Conservation (phyloP, 768 basidiomycete species). For the Sporobolomyces phaffii region DNA sequence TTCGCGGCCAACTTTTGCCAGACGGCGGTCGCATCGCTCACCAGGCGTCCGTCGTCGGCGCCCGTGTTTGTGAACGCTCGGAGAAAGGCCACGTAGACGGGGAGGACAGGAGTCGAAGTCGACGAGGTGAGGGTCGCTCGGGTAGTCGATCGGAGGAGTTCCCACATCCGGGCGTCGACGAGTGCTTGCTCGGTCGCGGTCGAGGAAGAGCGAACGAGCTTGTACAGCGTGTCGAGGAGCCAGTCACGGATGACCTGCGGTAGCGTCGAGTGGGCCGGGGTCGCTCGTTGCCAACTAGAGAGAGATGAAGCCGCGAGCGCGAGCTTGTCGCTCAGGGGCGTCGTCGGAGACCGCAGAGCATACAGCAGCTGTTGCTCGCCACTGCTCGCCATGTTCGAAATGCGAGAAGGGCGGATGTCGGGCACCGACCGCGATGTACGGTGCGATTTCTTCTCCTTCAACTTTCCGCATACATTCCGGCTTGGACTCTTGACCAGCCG, state of each 20-base stretch:
- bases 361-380: conserved; percentile 30
- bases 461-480: too few species aligned
- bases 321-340: conserved; percentile 23
- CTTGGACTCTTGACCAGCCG: too few species aligned
- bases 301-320: neutral
- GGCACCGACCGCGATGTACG: too few species aligned
- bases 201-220: neutral
- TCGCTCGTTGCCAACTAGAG: neutral
- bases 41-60: neutral
- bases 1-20: conserved; percentile 15
- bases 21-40: neutral
- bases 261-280: neutral
- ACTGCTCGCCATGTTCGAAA: neutral
- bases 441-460: too few species aligned
- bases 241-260: conserved; percentile 21
- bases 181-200: neutral
- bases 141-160: neutral
- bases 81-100: conserved; percentile 23
- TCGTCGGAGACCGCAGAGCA: conserved; percentile 22
- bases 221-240: conserved; percentile 13
- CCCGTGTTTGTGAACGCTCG: neutral
- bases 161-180: conserved; percentile 2
- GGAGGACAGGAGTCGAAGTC: neutral
- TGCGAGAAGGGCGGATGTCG: neutral
- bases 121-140: neutral